A percentile compares a stretch with the other conserved stretches of the same genome.
phyloP scores from a whole-genome alignment of 2,329 filamentous ascomycete genomes.

The Meredithiella fracta region DNA sequence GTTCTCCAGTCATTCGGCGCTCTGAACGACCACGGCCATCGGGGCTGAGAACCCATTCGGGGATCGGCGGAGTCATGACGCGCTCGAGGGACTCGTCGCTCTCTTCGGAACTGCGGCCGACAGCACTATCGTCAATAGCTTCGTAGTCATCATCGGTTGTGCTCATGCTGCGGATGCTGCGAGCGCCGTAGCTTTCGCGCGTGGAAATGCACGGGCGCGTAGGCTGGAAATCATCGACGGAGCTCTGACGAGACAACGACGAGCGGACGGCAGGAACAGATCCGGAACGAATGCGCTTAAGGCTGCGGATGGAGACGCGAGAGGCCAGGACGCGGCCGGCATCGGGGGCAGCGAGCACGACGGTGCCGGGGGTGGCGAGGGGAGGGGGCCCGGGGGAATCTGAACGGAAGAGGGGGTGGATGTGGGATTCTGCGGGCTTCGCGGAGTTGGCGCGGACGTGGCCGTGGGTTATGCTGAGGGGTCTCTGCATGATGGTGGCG shows the following conservation, averaged over 20 bases:
- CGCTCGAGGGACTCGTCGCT: constrained; percentile 22
- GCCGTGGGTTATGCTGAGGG: neutral
- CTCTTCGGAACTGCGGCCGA: neutral
- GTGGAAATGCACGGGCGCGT: neutral
- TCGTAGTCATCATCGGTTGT: constrained; percentile 16
- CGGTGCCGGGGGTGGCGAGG: constrained; percentile 49
- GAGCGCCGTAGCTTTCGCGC: constrained; percentile 1
- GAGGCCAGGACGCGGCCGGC: constrained; percentile 28
- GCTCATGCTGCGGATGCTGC: constrained; percentile 6
- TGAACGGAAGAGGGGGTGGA: constrained; percentile 62
- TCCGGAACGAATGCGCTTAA: constrained; percentile 38
- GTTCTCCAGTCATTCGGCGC: neutral
- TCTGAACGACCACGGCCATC: constrained; percentile 27
- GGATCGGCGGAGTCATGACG: constrained; percentile 42
- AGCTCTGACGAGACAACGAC: constrained; percentile 34
- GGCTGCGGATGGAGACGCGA: constrained; percentile 38
- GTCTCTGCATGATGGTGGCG: constrained; percentile 1
- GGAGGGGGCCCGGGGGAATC: constrained; percentile 54
- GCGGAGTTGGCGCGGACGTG: constrained; percentile 15
- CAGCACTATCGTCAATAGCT: constrained; percentile 15
- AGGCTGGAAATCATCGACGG: constrained; percentile 30
- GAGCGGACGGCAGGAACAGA: constrained; percentile 31
- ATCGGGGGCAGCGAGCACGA: constrained; percentile 53
- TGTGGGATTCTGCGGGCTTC: constrained; percentile 43
- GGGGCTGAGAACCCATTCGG: constrained; percentile 42